Evolutionary conservation across 2,329 filamentous ascomycete genomes (phyloP), one percentile per base, ranked within the genome.

Genomic region (Diaporthe capsici): DNA sequence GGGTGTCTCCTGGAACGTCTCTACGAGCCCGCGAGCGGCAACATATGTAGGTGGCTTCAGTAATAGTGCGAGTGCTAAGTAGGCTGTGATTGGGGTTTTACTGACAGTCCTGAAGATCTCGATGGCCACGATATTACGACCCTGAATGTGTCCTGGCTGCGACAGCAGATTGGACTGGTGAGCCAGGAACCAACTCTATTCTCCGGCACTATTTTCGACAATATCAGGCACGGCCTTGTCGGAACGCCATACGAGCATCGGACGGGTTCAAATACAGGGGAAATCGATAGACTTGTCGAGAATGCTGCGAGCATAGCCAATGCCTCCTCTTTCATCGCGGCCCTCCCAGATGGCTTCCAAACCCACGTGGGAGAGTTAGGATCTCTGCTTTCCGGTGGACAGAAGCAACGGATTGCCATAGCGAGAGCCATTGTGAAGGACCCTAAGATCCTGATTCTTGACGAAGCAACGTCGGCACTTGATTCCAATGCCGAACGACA

Each of bases 391-490:
- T 98, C 95, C 73, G 97, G 97, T 83, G 97, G 97, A 51, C 97
- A 99, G 85, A 98, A 98, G 84, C 97, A 98, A 85, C 94, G 97
- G 79, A 97, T 98, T 81, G 95, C 96, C 20, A 98, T 98, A 83
- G 95, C 96, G 13, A 90, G 95, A 81, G 96, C 96, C 51, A 91
- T 98, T 74, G 95, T 98, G 42, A 96, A 94, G 25, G 94, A 98
- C 80, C 96, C 96, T 0, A 97, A 96, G 86, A 92, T 99, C 81
- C 89, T 99, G 1, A 89, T 99, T 0, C 92, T 99, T 6, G 97
- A 99, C 79, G 97, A 99, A 84, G 97, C 97, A 8, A 99, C 97
- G 0, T 75, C 74, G 4, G 74, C 95, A 3, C 89, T 99, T 0
- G 97, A 99, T 81, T 98, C 96, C 28, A 96, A 97, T 82, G 97